Evolutionary conservation across 306 rosid genomes (phyloP).

Genomic region (Rosa multiflora): DNA sequence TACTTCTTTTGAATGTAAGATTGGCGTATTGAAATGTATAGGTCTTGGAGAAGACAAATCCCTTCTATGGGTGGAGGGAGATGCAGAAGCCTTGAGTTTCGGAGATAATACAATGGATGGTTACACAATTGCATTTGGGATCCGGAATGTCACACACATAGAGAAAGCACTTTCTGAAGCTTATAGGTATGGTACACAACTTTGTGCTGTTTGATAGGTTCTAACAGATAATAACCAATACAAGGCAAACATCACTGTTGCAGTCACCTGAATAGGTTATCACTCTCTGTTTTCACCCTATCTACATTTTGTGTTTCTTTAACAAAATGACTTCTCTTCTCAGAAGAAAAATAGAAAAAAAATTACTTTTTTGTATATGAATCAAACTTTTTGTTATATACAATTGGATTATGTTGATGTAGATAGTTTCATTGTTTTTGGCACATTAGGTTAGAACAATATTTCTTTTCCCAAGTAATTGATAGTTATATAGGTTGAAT

Average conservation of each 20-base stretch:
- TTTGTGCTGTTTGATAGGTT: background rate
- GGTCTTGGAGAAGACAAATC: slow-evolving; percentile 71
- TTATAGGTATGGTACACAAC: slow-evolving; percentile 48
- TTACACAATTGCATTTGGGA: slow-evolving; percentile 96
- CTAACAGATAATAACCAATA: background rate
- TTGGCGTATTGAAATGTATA: slow-evolving; percentile 31
- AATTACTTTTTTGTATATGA: background rate
- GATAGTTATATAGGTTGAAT: background rate
- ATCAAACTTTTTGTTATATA: background rate
- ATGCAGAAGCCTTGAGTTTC: slow-evolving; percentile 77
- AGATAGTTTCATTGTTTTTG: slow-evolving; percentile 1
- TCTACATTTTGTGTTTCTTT: too few relatives aligned
- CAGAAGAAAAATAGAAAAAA: background rate
- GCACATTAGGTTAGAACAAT: background rate
- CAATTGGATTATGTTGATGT: background rate
- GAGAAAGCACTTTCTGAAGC: slow-evolving; percentile 90
- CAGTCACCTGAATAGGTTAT: background rate
- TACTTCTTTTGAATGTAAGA: slow-evolving; percentile 26
- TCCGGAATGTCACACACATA: slow-evolving; percentile 93
- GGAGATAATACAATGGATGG: slow-evolving; percentile 84
- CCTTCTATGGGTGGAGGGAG: slow-evolving; percentile 86
- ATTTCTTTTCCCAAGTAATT: background rate
- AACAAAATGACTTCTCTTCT: background rate
- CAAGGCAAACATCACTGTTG: background rate
- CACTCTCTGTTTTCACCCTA: background rate